These are phyloP conservation scores for Nicotiana tabacum DNA, from an alignment of 257 asterid genomes.

Conservation along the genomic window DNA sequence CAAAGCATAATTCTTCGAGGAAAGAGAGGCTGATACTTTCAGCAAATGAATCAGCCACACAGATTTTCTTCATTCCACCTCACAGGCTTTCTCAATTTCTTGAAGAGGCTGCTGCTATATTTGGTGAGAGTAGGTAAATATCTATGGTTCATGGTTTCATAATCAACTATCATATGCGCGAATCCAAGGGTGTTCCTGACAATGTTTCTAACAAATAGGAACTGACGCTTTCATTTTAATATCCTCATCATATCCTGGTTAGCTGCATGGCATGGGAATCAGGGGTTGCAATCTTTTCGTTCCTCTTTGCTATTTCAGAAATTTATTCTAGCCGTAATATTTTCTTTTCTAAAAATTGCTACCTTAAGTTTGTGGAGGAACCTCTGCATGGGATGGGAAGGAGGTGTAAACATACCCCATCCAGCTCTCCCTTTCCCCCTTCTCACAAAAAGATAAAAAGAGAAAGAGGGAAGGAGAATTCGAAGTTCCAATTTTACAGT, in stretches of 20 bases:
- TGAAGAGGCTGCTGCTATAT: constrained; percentile 58
- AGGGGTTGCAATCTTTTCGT: not conserved
- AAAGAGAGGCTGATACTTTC: constrained; percentile 67
- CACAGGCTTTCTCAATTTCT: constrained; percentile 84
- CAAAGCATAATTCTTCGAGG: constrained; percentile 79
- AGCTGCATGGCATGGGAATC: not conserved
- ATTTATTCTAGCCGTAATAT: not conserved
- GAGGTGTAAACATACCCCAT: not conserved
- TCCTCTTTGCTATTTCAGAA: not conserved
- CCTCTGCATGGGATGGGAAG: not conserved
- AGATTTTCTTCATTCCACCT: constrained; percentile 85
- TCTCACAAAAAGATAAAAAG: not conserved
- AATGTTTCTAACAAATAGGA: not conserved
- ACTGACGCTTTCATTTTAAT: not conserved
- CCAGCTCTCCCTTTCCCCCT: not conserved
- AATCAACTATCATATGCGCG: not conserved
- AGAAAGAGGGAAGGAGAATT: not conserved
- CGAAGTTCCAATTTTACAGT: not conserved
- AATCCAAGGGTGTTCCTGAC: not conserved
- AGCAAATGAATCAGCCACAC: constrained; percentile 68
- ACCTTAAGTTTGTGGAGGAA: not conserved
- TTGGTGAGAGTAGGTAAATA: constrained; percentile 69
- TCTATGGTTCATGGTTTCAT: not conserved
- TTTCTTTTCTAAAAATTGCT: not conserved
- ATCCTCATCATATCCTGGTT: not conserved